Evolutionary conservation across 2,329 filamentous ascomycete genomes (phyloP).

Genomic region (Aspergillus hiratsukae): DNA sequence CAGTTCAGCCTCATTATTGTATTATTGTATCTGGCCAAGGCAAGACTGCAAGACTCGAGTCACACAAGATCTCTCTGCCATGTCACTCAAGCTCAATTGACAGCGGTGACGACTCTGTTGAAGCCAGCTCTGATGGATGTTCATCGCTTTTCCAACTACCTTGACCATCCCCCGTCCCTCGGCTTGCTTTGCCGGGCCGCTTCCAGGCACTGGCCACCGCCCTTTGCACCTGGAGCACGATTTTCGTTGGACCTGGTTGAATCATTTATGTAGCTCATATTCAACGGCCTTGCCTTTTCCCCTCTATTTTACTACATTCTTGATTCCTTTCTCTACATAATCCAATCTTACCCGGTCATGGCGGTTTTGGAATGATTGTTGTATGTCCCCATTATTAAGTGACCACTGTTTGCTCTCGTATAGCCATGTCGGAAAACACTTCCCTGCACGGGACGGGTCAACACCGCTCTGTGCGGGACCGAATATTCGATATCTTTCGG

Average conservation of each 20-base stretch:
- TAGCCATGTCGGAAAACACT: constrained; percentile 26
- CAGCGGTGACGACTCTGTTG: neutral
- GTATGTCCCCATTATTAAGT: neutral
- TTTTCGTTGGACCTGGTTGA: constrained; percentile 4
- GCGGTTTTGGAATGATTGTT: constrained; percentile 4
- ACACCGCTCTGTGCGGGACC: constrained; percentile 27
- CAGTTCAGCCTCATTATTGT: no score
- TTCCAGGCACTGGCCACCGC: constrained; percentile 17
- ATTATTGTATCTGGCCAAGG: no score
- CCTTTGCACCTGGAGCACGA: constrained; percentile 13
- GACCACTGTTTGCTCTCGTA: neutral
- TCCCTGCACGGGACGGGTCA: constrained; percentile 19
- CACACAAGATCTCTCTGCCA: neutral
- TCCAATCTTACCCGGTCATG: neutral
- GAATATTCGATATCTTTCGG: constrained; percentile 29
- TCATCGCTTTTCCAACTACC: neutral
- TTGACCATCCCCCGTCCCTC: neutral
- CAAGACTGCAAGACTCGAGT: neutral
- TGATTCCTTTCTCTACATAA: constrained; percentile 1
- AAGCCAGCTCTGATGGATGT: neutral
- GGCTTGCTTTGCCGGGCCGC: constrained; percentile 15
- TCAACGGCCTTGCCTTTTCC: neutral
- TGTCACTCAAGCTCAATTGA: neutral
- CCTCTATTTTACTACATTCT: neutral
- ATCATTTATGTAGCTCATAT: constrained; percentile 3